Evolutionary conservation across 129 eudicot species (phyloP), one percentile per base, ranked within the genome.

Genomic region (Tagetes patula): DNA sequence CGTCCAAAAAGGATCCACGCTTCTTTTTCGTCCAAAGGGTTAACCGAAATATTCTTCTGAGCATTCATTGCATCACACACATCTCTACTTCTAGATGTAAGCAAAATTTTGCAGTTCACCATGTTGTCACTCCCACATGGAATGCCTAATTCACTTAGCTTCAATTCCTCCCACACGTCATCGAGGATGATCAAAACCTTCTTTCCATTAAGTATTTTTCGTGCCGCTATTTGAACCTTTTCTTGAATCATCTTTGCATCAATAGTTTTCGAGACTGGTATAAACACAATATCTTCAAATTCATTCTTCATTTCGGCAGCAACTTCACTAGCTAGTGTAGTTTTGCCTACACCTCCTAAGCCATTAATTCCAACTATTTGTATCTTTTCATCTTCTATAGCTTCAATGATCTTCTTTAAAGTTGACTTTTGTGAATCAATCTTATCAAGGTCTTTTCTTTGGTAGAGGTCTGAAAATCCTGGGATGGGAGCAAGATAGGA

Each of bases 301-400:
- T 34, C 6, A 30, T 74, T n/a, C 6, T 65, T 75, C 61, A 75
- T 30, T 50, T 1, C n/a, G 5, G 41, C n/a, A 37, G 12, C 55
- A 30, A 52, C 73, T 65, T 75, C 79, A 20, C 5, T 64, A 0
- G 63, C 72, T 34, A 64, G 7, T 1, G 72, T 63, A 9, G 72
- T 74, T 41, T 74, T 74, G 2, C 72, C 79, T 1, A 64, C 72
- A 48, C 77, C 77, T 31, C 55, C 77, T 10, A 46, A 3, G 36
- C 77, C 77, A 60, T n/a, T 46, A 47, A 73, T 37, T 62, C 77
- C 77, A 47, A 73, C 39, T 32, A 73, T 73, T 11, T 73, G 77
- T 59, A 42, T 33, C 47, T 40, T 9, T 1, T 73, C 60, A 39
- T 64, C 48, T 34, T 61, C 12, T 3, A 73, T 6, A 47, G 61